phyloP scores from a whole-genome alignment of 495 filamentous ascomycete species.

The Lasiosphaeris hirsuta region DNA sequence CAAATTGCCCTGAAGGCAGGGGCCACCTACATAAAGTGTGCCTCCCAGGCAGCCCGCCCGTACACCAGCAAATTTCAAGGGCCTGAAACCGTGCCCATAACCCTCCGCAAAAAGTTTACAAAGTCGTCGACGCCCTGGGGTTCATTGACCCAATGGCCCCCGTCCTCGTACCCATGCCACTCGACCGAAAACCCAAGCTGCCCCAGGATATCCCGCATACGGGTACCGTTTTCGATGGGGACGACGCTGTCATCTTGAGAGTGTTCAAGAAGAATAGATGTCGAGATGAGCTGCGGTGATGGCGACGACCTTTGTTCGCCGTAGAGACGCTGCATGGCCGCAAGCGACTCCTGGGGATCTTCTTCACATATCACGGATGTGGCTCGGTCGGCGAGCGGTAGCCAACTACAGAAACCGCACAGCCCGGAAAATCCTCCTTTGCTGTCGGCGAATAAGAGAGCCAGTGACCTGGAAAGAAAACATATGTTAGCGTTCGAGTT shows the following conservation, averaged over 20 bases:
- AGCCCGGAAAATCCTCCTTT: constrained; percentile 6
- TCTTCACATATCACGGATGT: neutral
- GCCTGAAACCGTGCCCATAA: neutral
- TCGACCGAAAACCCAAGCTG: neutral
- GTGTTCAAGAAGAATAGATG: constrained; percentile 11
- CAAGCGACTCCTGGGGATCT: neutral
- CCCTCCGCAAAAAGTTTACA: constrained; percentile 1
- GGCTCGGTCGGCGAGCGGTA: constrained; percentile 2
- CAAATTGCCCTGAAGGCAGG: no score
- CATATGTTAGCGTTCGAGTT: neutral
- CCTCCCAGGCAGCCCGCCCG: no score
- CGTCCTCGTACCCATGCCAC: constrained; percentile 14
- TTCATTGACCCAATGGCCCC: constrained; percentile 15
- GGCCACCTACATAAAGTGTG: no score
- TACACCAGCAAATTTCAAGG: no score
- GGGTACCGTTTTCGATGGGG: constrained; percentile 1
- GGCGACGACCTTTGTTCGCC: neutral
- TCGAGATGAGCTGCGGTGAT: neutral
- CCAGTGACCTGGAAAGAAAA: neutral
- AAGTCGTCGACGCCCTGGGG: constrained; percentile 14
- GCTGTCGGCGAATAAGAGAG: constrained; percentile 12
- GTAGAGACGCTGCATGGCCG: constrained; percentile 3
- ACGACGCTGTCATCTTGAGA: constrained; percentile 1
- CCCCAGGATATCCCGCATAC: constrained; percentile 1
- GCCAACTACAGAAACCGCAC: constrained; percentile 11